A percentile compares a stretch with the other conserved stretches of the same genome.
Evolutionary conservation across 192 early-diverging fungal genomes (phyloP).

Genomic region (Mortierella claussenii): DNA sequence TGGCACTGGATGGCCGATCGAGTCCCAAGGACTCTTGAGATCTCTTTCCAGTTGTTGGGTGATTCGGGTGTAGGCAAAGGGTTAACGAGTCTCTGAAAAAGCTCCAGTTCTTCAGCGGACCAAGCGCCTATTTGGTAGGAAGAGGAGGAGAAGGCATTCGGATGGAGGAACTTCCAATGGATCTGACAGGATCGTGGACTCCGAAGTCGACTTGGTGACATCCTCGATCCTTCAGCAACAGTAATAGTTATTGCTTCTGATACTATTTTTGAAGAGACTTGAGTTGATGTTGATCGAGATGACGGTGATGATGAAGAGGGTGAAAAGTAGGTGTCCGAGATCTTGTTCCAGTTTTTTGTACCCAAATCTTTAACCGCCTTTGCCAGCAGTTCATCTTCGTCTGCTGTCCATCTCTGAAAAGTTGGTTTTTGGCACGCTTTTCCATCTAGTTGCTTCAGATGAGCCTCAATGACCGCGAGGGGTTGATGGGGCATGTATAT

Average conservation of each 20-base stretch:
- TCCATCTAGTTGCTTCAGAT: neutral
- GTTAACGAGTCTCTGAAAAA: constrained; percentile 27
- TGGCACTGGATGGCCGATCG: constrained; percentile 33
- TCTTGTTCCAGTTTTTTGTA: neutral
- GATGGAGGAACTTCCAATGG: constrained; percentile 26
- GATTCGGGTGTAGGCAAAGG: neutral
- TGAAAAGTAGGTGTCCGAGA: constrained; percentile 20
- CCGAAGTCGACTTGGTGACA: neutral
- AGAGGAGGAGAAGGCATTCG: neutral
- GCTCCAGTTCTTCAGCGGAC: constrained; percentile 24
- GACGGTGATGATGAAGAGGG: too few species aligned
- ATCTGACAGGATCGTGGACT: constrained; percentile 38
- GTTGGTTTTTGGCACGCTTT: constrained; percentile 5
- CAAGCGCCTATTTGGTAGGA: constrained; percentile 17
- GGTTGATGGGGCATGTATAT: constrained; percentile 38
- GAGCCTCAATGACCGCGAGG: constrained; percentile 9
- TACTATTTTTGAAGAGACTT: neutral
- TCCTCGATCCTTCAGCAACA: neutral
- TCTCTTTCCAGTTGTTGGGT: constrained; percentile 32
- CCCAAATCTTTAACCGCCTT: constrained; percentile 12
- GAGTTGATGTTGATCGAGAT: neutral
- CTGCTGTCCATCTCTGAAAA: constrained; percentile 33
- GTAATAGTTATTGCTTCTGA: neutral
- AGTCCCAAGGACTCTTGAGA: constrained; percentile 26
- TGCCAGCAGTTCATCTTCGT: constrained; percentile 11